Evolutionary conservation across 2,329 filamentous ascomycete species (phyloP).

Genomic region (Ophiocordyceps camponoti-saundersi): DNA sequence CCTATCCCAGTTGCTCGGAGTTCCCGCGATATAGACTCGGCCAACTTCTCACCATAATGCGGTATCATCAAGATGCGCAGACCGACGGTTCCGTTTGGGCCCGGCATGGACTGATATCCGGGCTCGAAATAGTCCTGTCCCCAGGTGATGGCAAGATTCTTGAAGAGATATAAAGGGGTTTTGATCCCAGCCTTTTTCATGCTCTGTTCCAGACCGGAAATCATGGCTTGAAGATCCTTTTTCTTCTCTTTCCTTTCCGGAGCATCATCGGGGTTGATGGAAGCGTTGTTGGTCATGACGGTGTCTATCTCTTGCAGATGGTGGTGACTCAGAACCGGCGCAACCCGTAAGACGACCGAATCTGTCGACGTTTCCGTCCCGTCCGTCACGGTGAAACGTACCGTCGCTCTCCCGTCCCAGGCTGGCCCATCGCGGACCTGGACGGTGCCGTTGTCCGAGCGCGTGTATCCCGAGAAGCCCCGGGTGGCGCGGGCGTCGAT

Average conservation of each 20-base stretch:
- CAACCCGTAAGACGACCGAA: slow-evolving; percentile 15
- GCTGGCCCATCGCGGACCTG: background rate
- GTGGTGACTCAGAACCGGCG: slow-evolving; percentile 19
- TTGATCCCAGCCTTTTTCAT: background rate
- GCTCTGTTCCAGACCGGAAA: background rate
- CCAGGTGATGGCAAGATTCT: slow-evolving; percentile 13
- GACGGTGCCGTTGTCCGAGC: background rate
- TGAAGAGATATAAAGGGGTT: slow-evolving; percentile 6
- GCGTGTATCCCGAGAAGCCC: background rate
- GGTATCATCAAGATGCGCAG: slow-evolving; percentile 9
- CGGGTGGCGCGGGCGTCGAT: slow-evolving; percentile 16
- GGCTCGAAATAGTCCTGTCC: slow-evolving; percentile 21
- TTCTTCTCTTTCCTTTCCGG: background rate
- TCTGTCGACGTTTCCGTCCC: slow-evolving; percentile 6
- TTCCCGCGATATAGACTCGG: background rate
- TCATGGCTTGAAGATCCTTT: background rate
- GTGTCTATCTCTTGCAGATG: slow-evolving; percentile 13
- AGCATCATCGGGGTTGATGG: background rate
- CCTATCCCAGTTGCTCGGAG: slow-evolving; percentile 8
- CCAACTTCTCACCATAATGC: background rate
- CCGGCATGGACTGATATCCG: slow-evolving; percentile 19
- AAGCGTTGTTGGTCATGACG: slow-evolving; percentile 1
- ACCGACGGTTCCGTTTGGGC: slow-evolving; percentile 12
- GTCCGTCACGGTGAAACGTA: slow-evolving; percentile 13
- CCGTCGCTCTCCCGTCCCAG: slow-evolving; percentile 12